These are phyloP conservation scores for Diaporthe vaccinii DNA, from an alignment of 2,329 filamentous ascomycete species.

Conservation along the genomic window DNA sequence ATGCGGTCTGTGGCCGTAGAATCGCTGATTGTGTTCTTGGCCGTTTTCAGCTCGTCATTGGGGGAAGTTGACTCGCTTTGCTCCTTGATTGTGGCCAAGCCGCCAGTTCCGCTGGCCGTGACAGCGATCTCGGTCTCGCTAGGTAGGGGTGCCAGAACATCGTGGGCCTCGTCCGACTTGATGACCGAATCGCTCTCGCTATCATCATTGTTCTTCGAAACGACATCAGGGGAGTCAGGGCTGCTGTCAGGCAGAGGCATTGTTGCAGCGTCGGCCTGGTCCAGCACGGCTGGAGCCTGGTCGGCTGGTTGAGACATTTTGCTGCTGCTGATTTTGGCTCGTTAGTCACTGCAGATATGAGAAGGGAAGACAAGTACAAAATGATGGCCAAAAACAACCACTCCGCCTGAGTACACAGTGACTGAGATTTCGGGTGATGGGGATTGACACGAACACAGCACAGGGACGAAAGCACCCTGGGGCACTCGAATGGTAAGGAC, in stretches of 20 bases:
- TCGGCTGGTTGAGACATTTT: neutral
- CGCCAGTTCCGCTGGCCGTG: neutral
- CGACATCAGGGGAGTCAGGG: neutral
- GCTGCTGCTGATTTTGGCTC: neutral
- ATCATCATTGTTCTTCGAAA: neutral
- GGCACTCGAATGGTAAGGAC: neutral
- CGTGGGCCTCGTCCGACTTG: neutral
- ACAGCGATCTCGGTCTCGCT: neutral
- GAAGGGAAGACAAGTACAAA: too few relatives aligned
- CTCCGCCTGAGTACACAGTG: too few relatives aligned
- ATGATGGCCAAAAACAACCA: too few relatives aligned
- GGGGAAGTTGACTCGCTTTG: neutral
- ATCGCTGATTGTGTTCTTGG: neutral
- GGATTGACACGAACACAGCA: neutral
- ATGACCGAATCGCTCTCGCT: neutral
- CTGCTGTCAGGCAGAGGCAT: conserved; percentile 29
- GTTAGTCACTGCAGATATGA: neutral
- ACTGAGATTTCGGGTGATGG: neutral
- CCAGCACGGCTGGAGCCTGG: conserved; percentile 20
- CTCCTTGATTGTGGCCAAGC: conserved; percentile 9
- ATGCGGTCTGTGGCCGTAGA: neutral
- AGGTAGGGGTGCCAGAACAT: neutral
- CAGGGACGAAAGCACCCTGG: neutral
- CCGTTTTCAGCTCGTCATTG: neutral
- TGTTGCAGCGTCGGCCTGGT: neutral